Evolutionary conservation across 2,329 filamentous ascomycete genomes (phyloP), one percentile per base, ranked within the genome.

Genomic region (Colletotrichum sp.): DNA sequence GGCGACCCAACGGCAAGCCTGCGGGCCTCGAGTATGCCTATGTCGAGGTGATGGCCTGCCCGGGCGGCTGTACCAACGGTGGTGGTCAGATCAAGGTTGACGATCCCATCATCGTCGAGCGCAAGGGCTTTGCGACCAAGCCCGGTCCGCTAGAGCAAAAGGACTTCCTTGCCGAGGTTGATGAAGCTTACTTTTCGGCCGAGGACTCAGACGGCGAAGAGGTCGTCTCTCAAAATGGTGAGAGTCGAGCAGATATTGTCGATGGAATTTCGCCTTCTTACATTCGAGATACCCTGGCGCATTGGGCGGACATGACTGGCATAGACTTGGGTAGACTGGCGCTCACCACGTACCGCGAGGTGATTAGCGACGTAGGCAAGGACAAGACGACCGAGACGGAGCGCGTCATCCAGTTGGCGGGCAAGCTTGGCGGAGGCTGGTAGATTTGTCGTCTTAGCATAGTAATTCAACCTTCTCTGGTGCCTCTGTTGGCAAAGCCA

Each of bases 31-130:
- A 98, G 43, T 96, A 96, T 83, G 91, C 94, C n/a, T 99, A 98
- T 84, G 95, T 99, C 32, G 97, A 99, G 85, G 97, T 99, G 74
- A 99, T 99, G 97, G 97, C 97, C 16, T 99, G 97, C 84, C 97
- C 97, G 0, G 97, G 97, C n/a, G 97, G 97, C 4, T 99, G 97
- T 86, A 99, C 97, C 71, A 99, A 99, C 81, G 97, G 97, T 3
- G 97, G 97, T 48, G 97, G 97, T 1, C 97, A 99, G 87, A 93
- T 99, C 83, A 98, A 98, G 82, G 92, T 95, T 30, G 95, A 95
- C 69, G 97, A 99, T 83, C 92, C 94, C 8, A 86, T 92, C 14
- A 85, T 93, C 12, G 81, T 88, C 57, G 88, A 89, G 77, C 88
- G 88, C 64, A 88, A 86, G 77, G 85, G 86, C 4, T 79, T 87